Evolutionary conservation across 352 stramenopile genomes (phyloP).

Genomic region (Globisporangium splendens): DNA sequence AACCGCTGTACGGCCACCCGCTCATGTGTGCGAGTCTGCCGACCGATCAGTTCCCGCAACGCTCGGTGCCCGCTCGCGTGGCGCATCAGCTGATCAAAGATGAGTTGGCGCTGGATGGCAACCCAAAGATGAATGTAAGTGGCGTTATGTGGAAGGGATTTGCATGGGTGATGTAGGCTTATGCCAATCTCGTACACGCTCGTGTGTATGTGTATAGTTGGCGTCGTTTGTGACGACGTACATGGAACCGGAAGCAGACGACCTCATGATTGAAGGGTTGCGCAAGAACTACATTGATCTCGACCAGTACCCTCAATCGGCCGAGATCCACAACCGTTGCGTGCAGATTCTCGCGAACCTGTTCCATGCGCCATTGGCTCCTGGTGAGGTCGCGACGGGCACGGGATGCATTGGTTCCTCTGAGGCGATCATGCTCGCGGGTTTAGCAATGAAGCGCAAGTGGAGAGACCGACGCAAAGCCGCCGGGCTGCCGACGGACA

Average conservation of each 20-base stretch:
- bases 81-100: constrained; percentile 89
- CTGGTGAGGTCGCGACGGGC: constrained; percentile 60
- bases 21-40: constrained; percentile 72
- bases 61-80: constrained; percentile 70
- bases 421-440: constrained; percentile 90
- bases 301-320: constrained; percentile 91
- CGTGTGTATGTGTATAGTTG: constrained; percentile 29
- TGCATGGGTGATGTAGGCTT: background rate
- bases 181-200: background rate
- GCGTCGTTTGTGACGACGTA: constrained; percentile 91
- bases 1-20: constrained; percentile 79
- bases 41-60: constrained; percentile 54
- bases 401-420: constrained; percentile 91
- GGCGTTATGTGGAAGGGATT: no score
- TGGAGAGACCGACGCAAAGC: constrained; percentile 86
- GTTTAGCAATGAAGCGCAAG: constrained; percentile 89
- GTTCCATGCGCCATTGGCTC: constrained; percentile 75
- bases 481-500: constrained; percentile 72
- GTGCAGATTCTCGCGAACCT: constrained; percentile 91
- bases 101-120: constrained; percentile 86
- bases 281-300: constrained; percentile 93
- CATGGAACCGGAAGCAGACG: constrained; percentile 89
- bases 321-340: constrained; percentile 91
- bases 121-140: constrained; percentile 87
- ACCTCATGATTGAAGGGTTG: constrained; percentile 86